Evolutionary conservation across 2,329 filamentous ascomycete species (phyloP), one percentile per base, ranked within the genome.

Genomic region (Geoglossum cookeanum): DNA sequence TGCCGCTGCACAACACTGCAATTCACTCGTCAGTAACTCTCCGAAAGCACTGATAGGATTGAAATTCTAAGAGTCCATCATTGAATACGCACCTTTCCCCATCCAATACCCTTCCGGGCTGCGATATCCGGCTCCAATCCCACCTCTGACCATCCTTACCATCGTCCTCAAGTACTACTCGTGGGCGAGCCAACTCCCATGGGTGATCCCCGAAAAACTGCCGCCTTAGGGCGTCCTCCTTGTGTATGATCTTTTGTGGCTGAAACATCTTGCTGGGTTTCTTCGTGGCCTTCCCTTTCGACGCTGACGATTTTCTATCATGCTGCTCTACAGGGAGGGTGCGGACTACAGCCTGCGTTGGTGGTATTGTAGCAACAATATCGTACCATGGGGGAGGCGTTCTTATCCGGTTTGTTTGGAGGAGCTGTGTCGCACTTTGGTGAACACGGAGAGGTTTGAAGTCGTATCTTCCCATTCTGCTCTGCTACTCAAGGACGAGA

Each of bases 131-230:
- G 63, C 83, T 85, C 91, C 91, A 97, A 69, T 96, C 81, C 64
- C 81, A 82, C 57, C 72, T 75, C 68, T 84, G 79, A 55, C 80
- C 75, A 66, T 98, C 91, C 67, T 84, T 85, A 56, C 92, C 92
- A 65, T 91, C 85, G 63, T 82, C 75, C 71, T 98, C 92, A 8
- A 97, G 72, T 52, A 98, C 75, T 59, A 95, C 76, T 63, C 87
- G 78, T 57, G 92, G 92, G 61, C 91, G 78, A 17, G 92, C 92
- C 66, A 98, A 74, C 71, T 98, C 92, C 92, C 92, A 98, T 4
- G 92, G 92, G 68, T 98, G 92, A 69, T 98, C 91, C 65, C 78
- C 81, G 74, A 87, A 98, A 73, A 97, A 98, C 32, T 83, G 80
- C 63, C 72, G 75, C 61, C 92, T 83, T 65, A 98, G 75, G 59